These are phyloP conservation scores for Pseudocercospora musae DNA, from an alignment of 2,329 filamentous ascomycete genomes.

Conservation along the genomic window DNA sequence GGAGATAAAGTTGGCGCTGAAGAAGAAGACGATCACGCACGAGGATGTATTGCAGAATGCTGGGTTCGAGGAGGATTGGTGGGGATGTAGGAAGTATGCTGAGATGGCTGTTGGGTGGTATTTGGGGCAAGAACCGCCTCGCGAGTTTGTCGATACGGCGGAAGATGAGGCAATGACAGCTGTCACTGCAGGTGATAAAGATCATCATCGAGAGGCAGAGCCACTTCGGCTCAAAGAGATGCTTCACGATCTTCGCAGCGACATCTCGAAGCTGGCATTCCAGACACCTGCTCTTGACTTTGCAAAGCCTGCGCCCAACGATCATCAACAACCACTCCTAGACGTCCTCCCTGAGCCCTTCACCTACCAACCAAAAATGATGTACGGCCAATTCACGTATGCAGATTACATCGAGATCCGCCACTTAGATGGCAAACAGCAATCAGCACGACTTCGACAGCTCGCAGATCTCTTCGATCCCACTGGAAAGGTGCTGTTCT, in stretches of 20 bases:
- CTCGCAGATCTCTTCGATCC: constrained; percentile 20
- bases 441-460: constrained; percentile 20
- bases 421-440: constrained; percentile 16
- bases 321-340: not conserved
- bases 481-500: constrained; percentile 18
- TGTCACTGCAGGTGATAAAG: too few species aligned
- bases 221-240: too few species aligned
- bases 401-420: constrained; percentile 17
- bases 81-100: constrained; percentile 12
- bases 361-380: constrained; percentile 9
- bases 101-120: constrained; percentile 21
- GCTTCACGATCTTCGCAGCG: not conserved
- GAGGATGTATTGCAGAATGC: constrained; percentile 15
- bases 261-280: not conserved
- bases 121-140: constrained; percentile 8
- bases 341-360: constrained; percentile 18
- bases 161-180: not conserved
- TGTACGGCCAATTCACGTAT: constrained; percentile 23
- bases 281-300: too few species aligned
- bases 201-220: not conserved
- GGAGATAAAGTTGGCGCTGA: constrained; percentile 10
- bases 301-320: not conserved
- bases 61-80: constrained; percentile 14
- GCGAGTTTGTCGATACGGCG: not conserved
- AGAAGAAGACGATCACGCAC: not conserved